These are phyloP conservation scores for Taphrina communis DNA, from an alignment of 1,139 yeast species.

Conservation along the genomic window DNA sequence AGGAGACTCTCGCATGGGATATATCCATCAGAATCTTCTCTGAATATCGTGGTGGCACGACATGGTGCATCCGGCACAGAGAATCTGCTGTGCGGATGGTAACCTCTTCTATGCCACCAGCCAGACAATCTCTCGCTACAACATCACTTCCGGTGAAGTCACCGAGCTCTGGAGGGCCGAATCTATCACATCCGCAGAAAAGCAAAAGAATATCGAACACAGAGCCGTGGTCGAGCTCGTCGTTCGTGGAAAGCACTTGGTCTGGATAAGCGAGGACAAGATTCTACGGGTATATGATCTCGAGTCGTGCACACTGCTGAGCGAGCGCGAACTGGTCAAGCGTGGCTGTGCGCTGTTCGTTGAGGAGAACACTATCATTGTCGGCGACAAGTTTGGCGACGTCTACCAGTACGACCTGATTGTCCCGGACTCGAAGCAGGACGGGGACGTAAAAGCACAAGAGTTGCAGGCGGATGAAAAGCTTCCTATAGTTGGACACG, in stretches of 20 bases:
- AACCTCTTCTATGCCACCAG: conserved; percentile 31
- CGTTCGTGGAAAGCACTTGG: conserved; percentile 15
- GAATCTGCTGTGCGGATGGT: conserved; percentile 26
- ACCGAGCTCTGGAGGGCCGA: conserved; percentile 24
- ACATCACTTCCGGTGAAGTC: neutral
- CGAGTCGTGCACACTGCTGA: conserved; percentile 47
- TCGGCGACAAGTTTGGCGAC: conserved; percentile 98
- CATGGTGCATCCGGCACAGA: conserved; percentile 32
- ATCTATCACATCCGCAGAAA: conserved; percentile 14
- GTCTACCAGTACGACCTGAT: conserved; percentile 62
- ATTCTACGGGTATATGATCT: conserved; percentile 29
- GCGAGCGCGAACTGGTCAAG: conserved; percentile 70
- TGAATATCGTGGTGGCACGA: too few species aligned
- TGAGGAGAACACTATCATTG: conserved; percentile 60
- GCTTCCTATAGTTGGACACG: conserved; percentile 88
- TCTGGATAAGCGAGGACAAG: conserved; percentile 41
- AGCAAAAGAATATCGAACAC: conserved; percentile 20
- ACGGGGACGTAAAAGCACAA: conserved; percentile 23
- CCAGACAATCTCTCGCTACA: conserved; percentile 14
- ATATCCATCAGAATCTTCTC: too few species aligned
- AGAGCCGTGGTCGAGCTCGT: conserved; percentile 30
- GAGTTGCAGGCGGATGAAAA: conserved; percentile 45
- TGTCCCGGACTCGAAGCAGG: conserved; percentile 47
- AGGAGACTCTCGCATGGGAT: too few species aligned
- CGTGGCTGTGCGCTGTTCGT: conserved; percentile 72